phyloP scores from a whole-genome alignment of 2,329 filamentous ascomycete genomes.

The Talaromyces amestolkiae region DNA sequence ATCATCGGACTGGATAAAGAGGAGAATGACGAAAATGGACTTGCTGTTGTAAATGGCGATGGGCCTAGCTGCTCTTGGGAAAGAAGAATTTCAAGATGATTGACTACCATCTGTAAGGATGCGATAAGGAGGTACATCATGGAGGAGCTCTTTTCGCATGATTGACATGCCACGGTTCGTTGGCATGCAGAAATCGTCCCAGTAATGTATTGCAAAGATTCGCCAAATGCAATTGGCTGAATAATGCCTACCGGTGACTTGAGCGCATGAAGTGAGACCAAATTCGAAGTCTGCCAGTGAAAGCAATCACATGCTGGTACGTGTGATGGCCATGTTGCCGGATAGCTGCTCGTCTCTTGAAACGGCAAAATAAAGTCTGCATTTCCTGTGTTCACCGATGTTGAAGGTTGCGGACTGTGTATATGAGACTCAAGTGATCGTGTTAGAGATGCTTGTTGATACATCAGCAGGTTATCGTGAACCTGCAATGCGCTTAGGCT shows the following conservation, averaged over 20 bases:
- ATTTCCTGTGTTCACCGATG: background rate
- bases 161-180: slow-evolving; percentile 12
- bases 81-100: slow-evolving; percentile 5
- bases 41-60: background rate
- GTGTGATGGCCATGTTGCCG: background rate
- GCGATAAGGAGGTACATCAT: slow-evolving; percentile 13
- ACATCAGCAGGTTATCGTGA: background rate
- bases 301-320: slow-evolving; percentile 14
- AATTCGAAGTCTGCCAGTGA: slow-evolving; percentile 15
- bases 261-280: slow-evolving; percentile 15
- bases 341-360: background rate
- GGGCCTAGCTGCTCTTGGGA: background rate
- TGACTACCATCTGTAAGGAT: slow-evolving; percentile 18
- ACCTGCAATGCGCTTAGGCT: background rate
- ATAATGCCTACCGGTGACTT: background rate
- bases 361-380: background rate
- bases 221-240: background rate
- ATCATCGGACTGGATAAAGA: background rate
- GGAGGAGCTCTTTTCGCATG: slow-evolving; percentile 17
- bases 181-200: slow-evolving; percentile 14
- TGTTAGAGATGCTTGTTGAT: slow-evolving; percentile 1
- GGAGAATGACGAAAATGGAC: background rate
- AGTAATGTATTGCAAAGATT: slow-evolving; percentile 10
- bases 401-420: background rate
- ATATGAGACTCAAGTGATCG: background rate